A percentile compares a stretch with the other conserved stretches of the same genome.
phyloP scores from a whole-genome alignment of 345 rosid species.

The Heritiera fomes region DNA sequence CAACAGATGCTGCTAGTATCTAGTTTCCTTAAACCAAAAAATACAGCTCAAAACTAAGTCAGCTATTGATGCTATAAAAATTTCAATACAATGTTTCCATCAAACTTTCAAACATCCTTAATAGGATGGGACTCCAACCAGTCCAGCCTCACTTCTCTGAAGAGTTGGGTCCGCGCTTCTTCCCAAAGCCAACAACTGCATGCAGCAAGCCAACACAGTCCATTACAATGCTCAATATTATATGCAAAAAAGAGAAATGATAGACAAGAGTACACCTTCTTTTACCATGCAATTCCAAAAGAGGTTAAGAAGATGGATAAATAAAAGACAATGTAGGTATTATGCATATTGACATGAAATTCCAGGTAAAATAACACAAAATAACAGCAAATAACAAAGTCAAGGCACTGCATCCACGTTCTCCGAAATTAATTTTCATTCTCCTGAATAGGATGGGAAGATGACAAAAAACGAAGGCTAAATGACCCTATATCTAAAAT shows the following conservation, averaged over 20 bases:
- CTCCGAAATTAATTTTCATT: background rate
- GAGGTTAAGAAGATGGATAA: background rate
- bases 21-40: background rate
- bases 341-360: background rate
- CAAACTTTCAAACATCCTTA: background rate
- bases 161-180: slow-evolving; percentile 55
- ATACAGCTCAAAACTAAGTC: background rate
- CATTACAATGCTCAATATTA: background rate
- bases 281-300: background rate
- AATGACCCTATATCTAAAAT: background rate
- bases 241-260: background rate
- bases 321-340: background rate
- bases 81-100: background rate
- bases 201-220: background rate
- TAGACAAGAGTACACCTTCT: background rate
- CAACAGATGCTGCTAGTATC: background rate
- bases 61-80: background rate
- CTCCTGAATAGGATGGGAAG: too few species aligned
- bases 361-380: background rate
- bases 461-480: too few species aligned
- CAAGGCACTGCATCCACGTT: background rate
- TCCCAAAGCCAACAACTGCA: slow-evolving; percentile 53
- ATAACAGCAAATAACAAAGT: background rate
- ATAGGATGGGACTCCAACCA: background rate
- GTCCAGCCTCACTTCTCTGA: slow-evolving; percentile 37